A percentile compares a stretch with the other conserved stretches of the same genome.
These are phyloP conservation scores for Aspergillus carbonarius DNA, from an alignment of 2,329 filamentous ascomycete genomes.

Conservation along the genomic window DNA sequence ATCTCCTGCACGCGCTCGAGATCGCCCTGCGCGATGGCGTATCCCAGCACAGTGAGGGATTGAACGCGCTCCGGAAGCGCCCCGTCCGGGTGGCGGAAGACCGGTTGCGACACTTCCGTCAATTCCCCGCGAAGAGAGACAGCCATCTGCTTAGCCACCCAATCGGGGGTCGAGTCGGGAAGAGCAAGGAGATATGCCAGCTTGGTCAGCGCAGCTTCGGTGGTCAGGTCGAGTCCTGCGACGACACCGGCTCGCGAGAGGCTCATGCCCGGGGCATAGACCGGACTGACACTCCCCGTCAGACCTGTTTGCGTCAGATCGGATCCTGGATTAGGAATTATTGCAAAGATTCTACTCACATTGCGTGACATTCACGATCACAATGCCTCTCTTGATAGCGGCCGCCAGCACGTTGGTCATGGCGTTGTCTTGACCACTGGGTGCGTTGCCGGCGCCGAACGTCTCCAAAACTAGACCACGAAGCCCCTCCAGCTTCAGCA, in stretches of 20 bases:
- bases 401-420: slow-evolving; percentile 74
- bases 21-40: slow-evolving; percentile 74
- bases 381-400: slow-evolving; percentile 75
- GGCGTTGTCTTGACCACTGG: slow-evolving; percentile 74
- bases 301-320: slow-evolving; percentile 40
- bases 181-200: slow-evolving; percentile 78
- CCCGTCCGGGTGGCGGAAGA: slow-evolving; percentile 72
- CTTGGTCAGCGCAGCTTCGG: slow-evolving; percentile 88
- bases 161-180: slow-evolving; percentile 61
- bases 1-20: slow-evolving; percentile 65
- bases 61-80: slow-evolving; percentile 58
- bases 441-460: slow-evolving; percentile 90
- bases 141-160: slow-evolving; percentile 71
- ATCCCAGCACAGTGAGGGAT: slow-evolving; percentile 73
- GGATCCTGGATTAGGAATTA: slow-evolving; percentile 35
- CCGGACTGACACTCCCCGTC: slow-evolving; percentile 70
- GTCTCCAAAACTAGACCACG: slow-evolving; percentile 84
- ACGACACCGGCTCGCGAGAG: slow-evolving; percentile 82
- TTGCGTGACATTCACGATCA: slow-evolving; percentile 89
- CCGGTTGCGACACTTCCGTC: slow-evolving; percentile 70
- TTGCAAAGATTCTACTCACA: slow-evolving; percentile 57
- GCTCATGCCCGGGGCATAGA: slow-evolving; percentile 75
- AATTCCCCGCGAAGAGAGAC: slow-evolving; percentile 78
- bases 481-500: slow-evolving; percentile 72
- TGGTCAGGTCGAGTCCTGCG: slow-evolving; percentile 84